Conservation (phyloP, 257 asterid species). For the Plantago ovata region DNA sequence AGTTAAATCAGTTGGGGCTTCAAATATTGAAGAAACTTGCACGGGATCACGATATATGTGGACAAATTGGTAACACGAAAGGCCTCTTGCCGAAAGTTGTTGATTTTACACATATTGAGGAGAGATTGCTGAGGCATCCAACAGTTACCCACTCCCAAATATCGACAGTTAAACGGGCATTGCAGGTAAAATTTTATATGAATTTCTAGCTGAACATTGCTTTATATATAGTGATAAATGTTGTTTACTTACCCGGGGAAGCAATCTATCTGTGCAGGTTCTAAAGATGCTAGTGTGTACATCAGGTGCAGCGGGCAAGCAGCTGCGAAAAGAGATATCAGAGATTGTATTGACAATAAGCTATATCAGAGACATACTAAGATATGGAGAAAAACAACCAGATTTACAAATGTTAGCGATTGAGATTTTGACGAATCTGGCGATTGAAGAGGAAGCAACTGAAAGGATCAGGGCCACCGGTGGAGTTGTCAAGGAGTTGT, state of each 20-base stretch:
- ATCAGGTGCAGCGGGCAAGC: constrained; percentile 5
- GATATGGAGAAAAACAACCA: constrained; percentile 66
- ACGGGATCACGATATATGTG: constrained; percentile 77
- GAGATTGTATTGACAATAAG: constrained; percentile 79
- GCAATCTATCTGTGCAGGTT: neutral
- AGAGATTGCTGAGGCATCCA: constrained; percentile 51
- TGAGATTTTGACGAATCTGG: constrained; percentile 61
- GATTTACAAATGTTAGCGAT: constrained; percentile 64
- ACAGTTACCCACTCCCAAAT: constrained; percentile 56
- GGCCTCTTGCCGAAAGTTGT: constrained; percentile 78
- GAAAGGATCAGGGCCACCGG: constrained; percentile 86
- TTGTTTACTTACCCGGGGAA: neutral
- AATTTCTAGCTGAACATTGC: neutral
- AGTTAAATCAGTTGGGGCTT: constrained; percentile 83
- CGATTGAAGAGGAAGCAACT: constrained; percentile 74
- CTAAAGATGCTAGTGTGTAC: constrained; percentile 7
- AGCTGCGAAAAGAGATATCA: constrained; percentile 50
- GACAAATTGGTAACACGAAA: constrained; percentile 71
- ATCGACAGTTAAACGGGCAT: constrained; percentile 45
- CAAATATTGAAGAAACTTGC: constrained; percentile 82
- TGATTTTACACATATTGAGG: constrained; percentile 73
- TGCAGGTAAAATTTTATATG: neutral
- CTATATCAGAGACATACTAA: constrained; percentile 62
- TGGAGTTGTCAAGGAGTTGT: constrained; percentile 63
- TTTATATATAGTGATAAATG: too few species aligned